A percentile compares a stretch with the other conserved stretches of the same genome.
Evolutionary conservation across 2,329 filamentous ascomycete species (phyloP).

Genomic region (Hypomyces perniciosus): DNA sequence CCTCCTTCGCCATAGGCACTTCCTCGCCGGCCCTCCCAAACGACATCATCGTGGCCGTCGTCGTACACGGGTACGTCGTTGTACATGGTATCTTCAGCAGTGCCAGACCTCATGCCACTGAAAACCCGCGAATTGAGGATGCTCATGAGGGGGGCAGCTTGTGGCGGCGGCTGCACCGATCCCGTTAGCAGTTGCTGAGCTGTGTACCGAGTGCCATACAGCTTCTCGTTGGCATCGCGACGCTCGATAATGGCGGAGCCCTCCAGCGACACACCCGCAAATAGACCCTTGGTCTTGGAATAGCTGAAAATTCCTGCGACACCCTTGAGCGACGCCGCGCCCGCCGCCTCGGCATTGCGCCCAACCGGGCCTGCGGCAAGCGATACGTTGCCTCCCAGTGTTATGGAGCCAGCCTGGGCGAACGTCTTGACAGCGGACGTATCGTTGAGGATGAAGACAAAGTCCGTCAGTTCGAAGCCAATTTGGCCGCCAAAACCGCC

Average conservation of each 20-base stretch:
- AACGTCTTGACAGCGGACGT: slow-evolving; percentile 84
- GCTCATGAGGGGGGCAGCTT: slow-evolving; percentile 76
- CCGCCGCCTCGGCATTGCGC: slow-evolving; percentile 91
- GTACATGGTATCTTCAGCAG: slow-evolving; percentile 65
- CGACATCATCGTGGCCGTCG: slow-evolving; percentile 71
- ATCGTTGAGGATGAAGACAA: slow-evolving; percentile 98
- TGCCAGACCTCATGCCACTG: slow-evolving; percentile 51
- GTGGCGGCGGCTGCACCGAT: slow-evolving; percentile 67
- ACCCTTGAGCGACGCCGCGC: slow-evolving; percentile 82
- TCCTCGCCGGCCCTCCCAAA: slow-evolving; percentile 73
- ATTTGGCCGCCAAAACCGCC: slow-evolving; percentile 83
- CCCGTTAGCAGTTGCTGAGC: slow-evolving; percentile 79
- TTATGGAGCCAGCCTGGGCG: slow-evolving; percentile 84
- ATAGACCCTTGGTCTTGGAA: slow-evolving; percentile 95
- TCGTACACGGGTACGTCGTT: slow-evolving; percentile 92
- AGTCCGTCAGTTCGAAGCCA: slow-evolving; percentile 83
- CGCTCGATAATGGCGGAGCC: slow-evolving; percentile 90
- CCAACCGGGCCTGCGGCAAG: slow-evolving; percentile 91
- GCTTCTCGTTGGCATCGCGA: slow-evolving; percentile 92
- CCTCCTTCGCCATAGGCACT: slow-evolving; percentile 63
- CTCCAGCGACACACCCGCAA: slow-evolving; percentile 91
- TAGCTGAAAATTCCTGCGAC: slow-evolving; percentile 94
- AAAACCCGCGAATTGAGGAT: slow-evolving; percentile 84
- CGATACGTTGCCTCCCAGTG: slow-evolving; percentile 91
- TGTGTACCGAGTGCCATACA: slow-evolving; percentile 79